Conservation (phyloP, 495 filamentous ascomycete species). For the Aspergillus heteromorphus region DNA sequence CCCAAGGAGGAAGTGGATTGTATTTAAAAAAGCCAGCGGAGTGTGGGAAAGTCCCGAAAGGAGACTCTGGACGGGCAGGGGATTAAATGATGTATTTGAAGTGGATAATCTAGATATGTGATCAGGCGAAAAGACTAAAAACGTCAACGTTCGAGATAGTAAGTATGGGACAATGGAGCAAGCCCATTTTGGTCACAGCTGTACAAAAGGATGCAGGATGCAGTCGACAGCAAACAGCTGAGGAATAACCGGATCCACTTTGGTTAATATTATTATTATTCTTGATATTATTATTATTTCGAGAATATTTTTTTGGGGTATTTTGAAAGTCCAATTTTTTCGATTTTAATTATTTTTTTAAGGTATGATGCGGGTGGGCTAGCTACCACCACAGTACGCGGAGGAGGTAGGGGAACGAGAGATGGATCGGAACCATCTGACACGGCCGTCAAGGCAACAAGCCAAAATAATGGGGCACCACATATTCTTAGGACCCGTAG, state of each 20-base stretch:
- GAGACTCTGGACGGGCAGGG: constrained; percentile 26
- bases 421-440: constrained; percentile 30
- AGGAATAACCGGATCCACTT: constrained; percentile 19
- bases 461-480: constrained; percentile 12
- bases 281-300: constrained; percentile 6
- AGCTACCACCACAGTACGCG: background rate
- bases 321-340: constrained; percentile 8
- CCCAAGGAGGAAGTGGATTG: constrained; percentile 7
- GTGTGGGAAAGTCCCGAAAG: constrained; percentile 17
- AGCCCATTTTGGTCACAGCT: constrained; percentile 40
- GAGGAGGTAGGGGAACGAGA: constrained; percentile 11
- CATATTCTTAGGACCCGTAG: constrained; percentile 11
- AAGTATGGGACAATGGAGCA: constrained; percentile 17
- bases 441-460: constrained; percentile 16
- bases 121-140: constrained; percentile 37
- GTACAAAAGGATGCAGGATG: constrained; percentile 35
- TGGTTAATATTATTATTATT: constrained; percentile 7
- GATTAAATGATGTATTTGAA: constrained; percentile 30
- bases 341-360: constrained; percentile 15
- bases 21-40: constrained; percentile 11
- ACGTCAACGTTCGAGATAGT: constrained; percentile 34
- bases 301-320: too few relatives aligned
- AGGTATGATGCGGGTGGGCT: constrained; percentile 18
- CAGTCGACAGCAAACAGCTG: constrained; percentile 37
- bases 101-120: constrained; percentile 38